Evolutionary conservation across 257 asterid species (phyloP).

Genomic region (Solanum peruvianum): DNA sequence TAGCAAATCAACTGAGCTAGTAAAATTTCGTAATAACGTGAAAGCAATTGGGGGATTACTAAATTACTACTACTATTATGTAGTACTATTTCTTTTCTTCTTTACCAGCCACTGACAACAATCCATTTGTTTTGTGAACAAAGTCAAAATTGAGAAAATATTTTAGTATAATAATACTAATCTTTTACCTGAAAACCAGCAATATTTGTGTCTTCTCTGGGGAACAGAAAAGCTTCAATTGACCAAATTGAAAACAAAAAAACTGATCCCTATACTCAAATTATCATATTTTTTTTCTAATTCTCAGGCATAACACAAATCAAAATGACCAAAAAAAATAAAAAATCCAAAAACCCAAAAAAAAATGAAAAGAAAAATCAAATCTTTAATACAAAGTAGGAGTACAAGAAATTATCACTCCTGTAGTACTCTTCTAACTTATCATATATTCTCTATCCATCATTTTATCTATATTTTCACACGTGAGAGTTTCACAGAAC

Average conservation of each 20-base stretch:
- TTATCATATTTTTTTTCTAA: not conserved
- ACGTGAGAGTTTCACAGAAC: slow-evolving; percentile 47
- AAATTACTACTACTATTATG: not conserved
- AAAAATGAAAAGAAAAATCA: slow-evolving; percentile 1
- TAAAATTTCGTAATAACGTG: not conserved
- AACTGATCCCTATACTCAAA: slow-evolving; percentile 42
- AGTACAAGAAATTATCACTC: slow-evolving; percentile 44
- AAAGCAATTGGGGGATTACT: not conserved
- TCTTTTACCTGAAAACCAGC: slow-evolving; percentile 35
- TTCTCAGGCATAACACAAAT: not conserved
- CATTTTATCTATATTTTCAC: slow-evolving; percentile 41
- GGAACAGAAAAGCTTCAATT: slow-evolving; percentile 42
- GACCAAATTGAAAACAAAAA: slow-evolving; percentile 22
- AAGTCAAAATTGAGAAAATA: slow-evolving; percentile 4
- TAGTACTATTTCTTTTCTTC: not conserved
- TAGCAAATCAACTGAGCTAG: not conserved
- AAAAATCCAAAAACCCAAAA: not conserved
- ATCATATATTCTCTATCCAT: slow-evolving; percentile 32
- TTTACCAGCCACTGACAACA: not conserved
- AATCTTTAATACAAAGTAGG: slow-evolving; percentile 20
- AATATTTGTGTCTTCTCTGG: slow-evolving; percentile 20
- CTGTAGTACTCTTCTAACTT: slow-evolving; percentile 24
- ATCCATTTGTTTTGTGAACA: not conserved
- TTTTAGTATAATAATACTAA: not conserved
- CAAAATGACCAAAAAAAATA: not conserved